Evolutionary conservation across 495 filamentous ascomycete species (phyloP).

Genomic region (Sphaerosporella brunnea): DNA sequence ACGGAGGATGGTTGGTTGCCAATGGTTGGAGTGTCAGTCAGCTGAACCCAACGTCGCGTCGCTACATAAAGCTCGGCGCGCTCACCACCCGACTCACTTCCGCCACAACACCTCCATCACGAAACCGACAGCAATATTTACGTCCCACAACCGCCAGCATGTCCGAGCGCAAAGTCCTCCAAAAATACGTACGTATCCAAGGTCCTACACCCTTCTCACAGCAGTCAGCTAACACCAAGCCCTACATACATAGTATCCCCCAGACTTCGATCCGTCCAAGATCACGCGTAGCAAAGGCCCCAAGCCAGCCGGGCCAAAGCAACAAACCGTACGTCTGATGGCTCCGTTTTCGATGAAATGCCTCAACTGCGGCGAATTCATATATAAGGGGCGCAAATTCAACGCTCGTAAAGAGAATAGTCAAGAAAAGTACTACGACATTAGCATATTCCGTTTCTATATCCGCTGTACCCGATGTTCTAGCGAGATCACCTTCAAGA

Average conservation of each 20-base stretch:
- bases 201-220: no score
- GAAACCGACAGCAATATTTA: no score
- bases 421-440: slow-evolving; percentile 76
- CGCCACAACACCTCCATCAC: no score
- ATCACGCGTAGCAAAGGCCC: slow-evolving; percentile 51
- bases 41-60: no score
- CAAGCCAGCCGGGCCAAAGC: slow-evolving; percentile 59
- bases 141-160: slow-evolving; percentile 38
- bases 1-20: no score
- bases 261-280: slow-evolving; percentile 88
- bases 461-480: slow-evolving; percentile 85
- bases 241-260: slow-evolving; percentile 80
- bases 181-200: slow-evolving; percentile 29
- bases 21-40: no score
- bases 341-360: slow-evolving; percentile 94
- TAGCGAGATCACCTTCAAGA: slow-evolving; percentile 83
- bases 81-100: no score
- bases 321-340: slow-evolving; percentile 88
- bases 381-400: slow-evolving; percentile 93
- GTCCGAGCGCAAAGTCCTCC: slow-evolving; percentile 84
- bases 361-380: slow-evolving; percentile 79
- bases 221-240: not conserved
- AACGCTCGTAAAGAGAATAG: slow-evolving; percentile 91
- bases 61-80: no score
- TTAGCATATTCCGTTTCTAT: slow-evolving; percentile 85